Evolutionary conservation across 129 eudicot species (phyloP), one percentile per base, ranked within the genome.

Genomic region (Chrysanthemum seticuspe): DNA sequence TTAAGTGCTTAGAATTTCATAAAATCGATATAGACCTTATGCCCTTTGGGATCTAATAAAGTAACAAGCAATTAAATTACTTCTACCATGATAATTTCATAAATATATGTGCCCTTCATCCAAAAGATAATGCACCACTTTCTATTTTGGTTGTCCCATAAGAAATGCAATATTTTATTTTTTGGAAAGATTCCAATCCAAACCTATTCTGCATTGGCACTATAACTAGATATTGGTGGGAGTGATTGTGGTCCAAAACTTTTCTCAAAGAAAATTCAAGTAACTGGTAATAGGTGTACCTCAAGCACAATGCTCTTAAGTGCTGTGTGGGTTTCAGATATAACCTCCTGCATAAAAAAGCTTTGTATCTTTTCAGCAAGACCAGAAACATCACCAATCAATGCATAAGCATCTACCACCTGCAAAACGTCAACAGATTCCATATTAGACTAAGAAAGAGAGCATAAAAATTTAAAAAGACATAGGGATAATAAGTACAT

Each of bases 381-480:
- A 74, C 97, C 97, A 74, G 99, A 76, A 73, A 95, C 96, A 83
- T 95, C 99, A 69, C 95, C 99, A 70, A 95, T 90, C 34, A 95
- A 82, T 58, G 99, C 99, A 87, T 95, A 95, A 47, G 99, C 97
- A 83, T 95, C 99, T 48, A 95, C 88, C 76, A 91, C 99, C 99
- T 95, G 89, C 66, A 77, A 80, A 12, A 62, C 34, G 40, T 54
- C 12, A 75, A 70, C 49, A 72, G n/a, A 11, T 54, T 71, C 65
- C 29, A 45, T 47, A 55, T 64, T 50, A n/a, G 18, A 27, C 45
- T 68, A 76, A 68, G 29, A 76, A 68, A 68, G 29, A 75, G 73
- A 74, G n/a, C 71, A 63, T 57, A 75, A 53, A 19, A 19, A 19
- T 19, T 19, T 19, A 19, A 19, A 55, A 65, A 57, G 64, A 13